Conservation (phyloP, 2,329 filamentous ascomycete species). For the Fusarium nodosum region DNA sequence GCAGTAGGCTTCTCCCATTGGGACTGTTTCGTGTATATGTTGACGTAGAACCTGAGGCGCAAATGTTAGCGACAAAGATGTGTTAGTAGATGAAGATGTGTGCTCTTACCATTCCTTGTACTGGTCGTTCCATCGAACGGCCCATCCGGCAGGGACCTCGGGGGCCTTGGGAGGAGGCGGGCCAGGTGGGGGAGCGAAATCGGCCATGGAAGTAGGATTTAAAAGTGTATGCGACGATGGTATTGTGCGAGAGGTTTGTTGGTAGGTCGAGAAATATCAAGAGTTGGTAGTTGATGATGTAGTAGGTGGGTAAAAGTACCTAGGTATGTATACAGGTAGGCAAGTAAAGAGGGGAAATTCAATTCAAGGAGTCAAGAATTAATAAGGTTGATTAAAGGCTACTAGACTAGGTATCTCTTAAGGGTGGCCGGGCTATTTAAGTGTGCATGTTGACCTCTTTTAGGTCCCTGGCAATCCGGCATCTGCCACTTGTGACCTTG, state of each 20-base stretch:
- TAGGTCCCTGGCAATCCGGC: constrained; percentile 27
- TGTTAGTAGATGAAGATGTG: background rate
- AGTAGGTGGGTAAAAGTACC: constrained; percentile 22
- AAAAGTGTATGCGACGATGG: background rate
- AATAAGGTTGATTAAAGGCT: constrained; percentile 8
- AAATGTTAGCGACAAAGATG: constrained; percentile 27
- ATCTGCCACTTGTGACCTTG: constrained; percentile 39
- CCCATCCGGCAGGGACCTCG: constrained; percentile 77
- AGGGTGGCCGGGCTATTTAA: constrained; percentile 32
- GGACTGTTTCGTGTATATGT: constrained; percentile 87
- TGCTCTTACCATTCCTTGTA: constrained; percentile 83
- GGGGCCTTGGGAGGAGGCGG: constrained; percentile 73
- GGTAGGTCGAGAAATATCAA: constrained; percentile 1
- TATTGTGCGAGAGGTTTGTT: constrained; percentile 6
- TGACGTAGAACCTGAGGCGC: constrained; percentile 83
- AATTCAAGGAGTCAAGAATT: constrained; percentile 8
- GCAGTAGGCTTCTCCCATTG: constrained; percentile 89
- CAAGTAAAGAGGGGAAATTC: constrained; percentile 24
- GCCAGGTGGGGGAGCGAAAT: constrained; percentile 66
- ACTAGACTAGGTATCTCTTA: constrained; percentile 1
- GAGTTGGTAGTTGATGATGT: constrained; percentile 38
- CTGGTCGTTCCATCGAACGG: constrained; percentile 85
- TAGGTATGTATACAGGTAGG: background rate
- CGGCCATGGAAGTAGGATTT: constrained; percentile 59
- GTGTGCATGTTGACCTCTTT: constrained; percentile 8